A percentile compares a stretch with the other conserved stretches of the same genome.
phyloP scores from a whole-genome alignment of 2,329 filamentous ascomycete species.

The Aspergillus costaricaensis region DNA sequence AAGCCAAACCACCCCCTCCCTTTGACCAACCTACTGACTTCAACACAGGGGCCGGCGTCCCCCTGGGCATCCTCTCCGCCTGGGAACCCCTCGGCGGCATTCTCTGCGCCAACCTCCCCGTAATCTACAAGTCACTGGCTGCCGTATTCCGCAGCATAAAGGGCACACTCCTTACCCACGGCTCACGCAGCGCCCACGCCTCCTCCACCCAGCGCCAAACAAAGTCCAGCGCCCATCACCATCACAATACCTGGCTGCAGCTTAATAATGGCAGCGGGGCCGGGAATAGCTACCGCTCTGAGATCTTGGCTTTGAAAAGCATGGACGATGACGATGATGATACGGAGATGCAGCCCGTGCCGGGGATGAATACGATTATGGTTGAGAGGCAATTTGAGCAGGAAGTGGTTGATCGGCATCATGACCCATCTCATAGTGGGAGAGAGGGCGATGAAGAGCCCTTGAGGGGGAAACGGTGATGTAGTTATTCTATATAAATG shows the following conservation, averaged over 20 bases:
- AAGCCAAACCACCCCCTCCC: background rate
- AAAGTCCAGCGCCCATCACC: background rate
- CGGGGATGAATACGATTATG: background rate
- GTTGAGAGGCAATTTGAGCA: slow-evolving; percentile 8
- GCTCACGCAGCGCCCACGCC: background rate
- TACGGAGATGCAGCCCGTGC: background rate
- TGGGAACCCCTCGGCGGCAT: slow-evolving; percentile 16
- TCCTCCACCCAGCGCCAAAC: background rate
- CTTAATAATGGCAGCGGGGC: background rate
- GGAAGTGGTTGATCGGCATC: background rate
- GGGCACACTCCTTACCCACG: background rate
- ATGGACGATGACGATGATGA: background rate
- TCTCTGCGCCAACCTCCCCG: slow-evolving; percentile 14
- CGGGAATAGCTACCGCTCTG: background rate
- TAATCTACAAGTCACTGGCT: slow-evolving; percentile 1
- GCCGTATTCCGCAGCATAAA: background rate
- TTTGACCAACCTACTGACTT: background rate
- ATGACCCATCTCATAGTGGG: background rate
- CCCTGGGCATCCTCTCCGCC: slow-evolving; percentile 11
- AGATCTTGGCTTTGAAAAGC: background rate
- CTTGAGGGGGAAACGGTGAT: background rate
- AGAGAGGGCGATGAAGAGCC: background rate
- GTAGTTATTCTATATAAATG: no score
- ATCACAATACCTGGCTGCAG: background rate
- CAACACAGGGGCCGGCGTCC: slow-evolving; percentile 5